Percentiles rank a stretch among this genome's conserved stretches.
These are phyloP conservation scores for Rickenella mellea DNA, from an alignment of 768 basidiomycete genomes.

Conservation along the genomic window DNA sequence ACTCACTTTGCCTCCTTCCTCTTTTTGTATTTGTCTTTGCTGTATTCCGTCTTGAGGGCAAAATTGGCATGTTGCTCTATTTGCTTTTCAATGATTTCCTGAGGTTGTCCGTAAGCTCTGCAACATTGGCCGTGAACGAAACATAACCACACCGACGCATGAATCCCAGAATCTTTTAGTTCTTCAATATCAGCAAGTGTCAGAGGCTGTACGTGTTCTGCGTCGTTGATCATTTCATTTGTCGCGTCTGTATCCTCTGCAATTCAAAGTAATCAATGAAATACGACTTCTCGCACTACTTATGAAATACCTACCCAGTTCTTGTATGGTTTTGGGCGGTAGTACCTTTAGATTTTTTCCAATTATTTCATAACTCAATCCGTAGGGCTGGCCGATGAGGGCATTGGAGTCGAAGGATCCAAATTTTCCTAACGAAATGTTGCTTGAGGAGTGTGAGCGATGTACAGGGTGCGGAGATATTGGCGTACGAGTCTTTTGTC, in stretches of 20 bases:
- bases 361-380: conserved; percentile 79
- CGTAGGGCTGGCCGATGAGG: conserved; percentile 76
- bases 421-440: conserved; percentile 70
- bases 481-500: conserved; percentile 59
- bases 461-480: background rate
- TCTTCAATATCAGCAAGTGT: conserved; percentile 76
- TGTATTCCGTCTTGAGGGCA: conserved; percentile 92
- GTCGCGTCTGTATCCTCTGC: conserved; percentile 95
- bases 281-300: conserved; percentile 1
- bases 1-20: conserved; percentile 92
- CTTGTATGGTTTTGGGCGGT: conserved; percentile 57
- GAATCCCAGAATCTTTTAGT: conserved; percentile 73
- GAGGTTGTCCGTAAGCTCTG: conserved; percentile 9
- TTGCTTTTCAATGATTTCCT: conserved; percentile 94
- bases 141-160: conserved; percentile 50
- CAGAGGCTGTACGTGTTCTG: conserved; percentile 73
- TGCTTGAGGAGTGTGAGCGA: conserved; percentile 31
- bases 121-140: conserved; percentile 1
- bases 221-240: conserved; percentile 91
- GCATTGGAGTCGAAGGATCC: conserved; percentile 75
- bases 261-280: conserved; percentile 6
- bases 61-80: conserved; percentile 91
- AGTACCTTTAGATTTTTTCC: conserved; percentile 58
- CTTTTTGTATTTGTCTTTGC: conserved; percentile 97
- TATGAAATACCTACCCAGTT: conserved; percentile 53